A percentile compares a stretch with the other conserved stretches of the same genome.
phyloP scores from a whole-genome alignment of 306 rosid species.

The Medicago lupulina region DNA sequence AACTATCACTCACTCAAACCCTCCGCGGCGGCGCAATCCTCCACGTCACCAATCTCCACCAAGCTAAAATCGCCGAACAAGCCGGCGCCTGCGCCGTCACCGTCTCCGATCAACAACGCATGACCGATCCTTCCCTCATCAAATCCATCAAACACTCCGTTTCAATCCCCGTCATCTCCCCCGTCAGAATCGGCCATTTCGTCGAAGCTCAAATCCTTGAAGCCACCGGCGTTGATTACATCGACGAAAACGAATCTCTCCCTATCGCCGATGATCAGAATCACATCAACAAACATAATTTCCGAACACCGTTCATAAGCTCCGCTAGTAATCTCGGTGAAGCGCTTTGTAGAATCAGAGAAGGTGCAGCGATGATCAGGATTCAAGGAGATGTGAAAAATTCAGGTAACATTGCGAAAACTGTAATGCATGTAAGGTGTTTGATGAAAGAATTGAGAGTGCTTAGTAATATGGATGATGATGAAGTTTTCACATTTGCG shows the following conservation, averaged over 20 bases:
- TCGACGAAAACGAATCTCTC: constrained; percentile 73
- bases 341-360: constrained; percentile 68
- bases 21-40: constrained; percentile 70
- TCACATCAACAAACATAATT: constrained; percentile 70
- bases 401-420: constrained; percentile 54
- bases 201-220: constrained; percentile 88
- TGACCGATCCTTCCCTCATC: constrained; percentile 66
- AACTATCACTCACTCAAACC: constrained; percentile 57
- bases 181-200: constrained; percentile 78
- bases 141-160: constrained; percentile 60
- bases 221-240: constrained; percentile 63
- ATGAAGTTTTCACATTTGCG: constrained; percentile 72
- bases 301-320: constrained; percentile 60
- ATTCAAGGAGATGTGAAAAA: constrained; percentile 63
- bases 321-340: constrained; percentile 70
- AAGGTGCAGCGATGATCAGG: constrained; percentile 74
- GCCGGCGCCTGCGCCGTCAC: constrained; percentile 70
- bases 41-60: constrained; percentile 53
- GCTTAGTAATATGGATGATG: constrained; percentile 74
- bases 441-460: constrained; percentile 66
- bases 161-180: constrained; percentile 65
- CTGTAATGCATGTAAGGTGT: constrained; percentile 58
- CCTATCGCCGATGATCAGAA: constrained; percentile 65
- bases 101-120: constrained; percentile 58
- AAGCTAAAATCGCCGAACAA: constrained; percentile 79